Evolutionary conservation across 495 filamentous ascomycete species (phyloP).

Genomic region (Xanthoparmelia taractica): DNA sequence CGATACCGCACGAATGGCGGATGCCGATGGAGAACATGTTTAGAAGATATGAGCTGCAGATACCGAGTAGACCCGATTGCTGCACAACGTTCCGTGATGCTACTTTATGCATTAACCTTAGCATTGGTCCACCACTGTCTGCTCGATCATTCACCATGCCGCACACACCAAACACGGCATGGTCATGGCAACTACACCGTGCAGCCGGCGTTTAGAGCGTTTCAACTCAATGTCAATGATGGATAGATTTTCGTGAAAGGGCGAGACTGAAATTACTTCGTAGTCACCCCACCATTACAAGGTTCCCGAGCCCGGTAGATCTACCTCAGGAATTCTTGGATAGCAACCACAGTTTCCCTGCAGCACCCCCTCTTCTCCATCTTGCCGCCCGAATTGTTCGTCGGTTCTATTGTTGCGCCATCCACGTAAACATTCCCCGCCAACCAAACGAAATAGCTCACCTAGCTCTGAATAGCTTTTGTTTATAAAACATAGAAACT

Average conservation of each 20-base stretch:
- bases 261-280: not conserved
- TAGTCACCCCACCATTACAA: not conserved
- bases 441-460: not conserved
- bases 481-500: not conserved
- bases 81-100: constrained; percentile 1
- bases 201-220: not conserved
- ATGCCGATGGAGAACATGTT: not conserved
- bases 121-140: not conserved
- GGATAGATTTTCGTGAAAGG: not conserved
- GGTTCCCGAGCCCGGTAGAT: not conserved
- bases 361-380: not conserved
- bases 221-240: not conserved
- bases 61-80: not conserved
- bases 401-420: not conserved
- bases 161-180: constrained; percentile 1
- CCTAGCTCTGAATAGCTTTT: not conserved
- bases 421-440: constrained; percentile 5
- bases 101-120: not conserved
- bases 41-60: constrained; percentile 1
- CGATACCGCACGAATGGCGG: not conserved
- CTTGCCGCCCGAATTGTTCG: not conserved
- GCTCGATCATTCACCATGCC: not conserved
- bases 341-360: not conserved
- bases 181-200: not conserved
- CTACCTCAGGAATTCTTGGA: not conserved